Evolutionary conservation across 2,329 filamentous ascomycete genomes (phyloP).

Genomic region (Aspergillus puulaauensis): DNA sequence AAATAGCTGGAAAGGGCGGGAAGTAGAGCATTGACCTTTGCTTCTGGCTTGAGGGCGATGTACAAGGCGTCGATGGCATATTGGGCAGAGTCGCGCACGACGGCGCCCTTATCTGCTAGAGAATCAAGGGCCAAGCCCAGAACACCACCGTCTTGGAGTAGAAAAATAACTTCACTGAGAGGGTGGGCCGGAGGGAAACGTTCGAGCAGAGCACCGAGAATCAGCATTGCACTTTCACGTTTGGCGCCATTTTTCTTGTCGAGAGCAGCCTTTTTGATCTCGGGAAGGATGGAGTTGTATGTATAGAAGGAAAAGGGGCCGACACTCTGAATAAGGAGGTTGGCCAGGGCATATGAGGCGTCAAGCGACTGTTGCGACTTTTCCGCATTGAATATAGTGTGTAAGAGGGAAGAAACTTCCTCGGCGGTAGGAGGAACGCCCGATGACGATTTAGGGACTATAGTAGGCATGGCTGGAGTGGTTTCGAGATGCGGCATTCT

Average conservation of each 20-base stretch:
- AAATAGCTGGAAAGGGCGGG: slow-evolving; percentile 76
- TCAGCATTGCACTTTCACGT: slow-evolving; percentile 91
- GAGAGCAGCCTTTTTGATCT: slow-evolving; percentile 72
- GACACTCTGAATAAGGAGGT: slow-evolving; percentile 63
- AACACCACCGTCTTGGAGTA: slow-evolving; percentile 76
- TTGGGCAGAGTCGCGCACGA: slow-evolving; percentile 87
- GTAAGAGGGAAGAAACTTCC: slow-evolving; percentile 64
- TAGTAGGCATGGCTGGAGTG: slow-evolving; percentile 44
- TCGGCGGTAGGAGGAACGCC: slow-evolving; percentile 59
- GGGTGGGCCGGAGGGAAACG: slow-evolving; percentile 76
- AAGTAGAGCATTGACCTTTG: slow-evolving; percentile 77
- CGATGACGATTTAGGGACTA: slow-evolving; percentile 49
- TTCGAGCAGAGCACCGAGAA: slow-evolving; percentile 91
- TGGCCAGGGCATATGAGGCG: slow-evolving; percentile 64
- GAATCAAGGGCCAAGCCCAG: slow-evolving; percentile 75
- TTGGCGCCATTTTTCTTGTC: slow-evolving; percentile 91
- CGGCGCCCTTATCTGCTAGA: slow-evolving; percentile 82
- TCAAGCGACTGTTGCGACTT: slow-evolving; percentile 69
- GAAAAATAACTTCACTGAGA: slow-evolving; percentile 75
- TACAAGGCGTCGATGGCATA: slow-evolving; percentile 93
- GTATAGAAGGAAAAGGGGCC: slow-evolving; percentile 62
- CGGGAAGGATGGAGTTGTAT: slow-evolving; percentile 60
- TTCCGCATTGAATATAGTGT: slow-evolving; percentile 67
- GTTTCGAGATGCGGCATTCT: slow-evolving; percentile 50
- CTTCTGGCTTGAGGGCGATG: slow-evolving; percentile 73